Percentiles rank a stretch among this genome's conserved stretches.
phyloP scores from a whole-genome alignment of 441 rosid species.

The Gossypium lobatum region DNA sequence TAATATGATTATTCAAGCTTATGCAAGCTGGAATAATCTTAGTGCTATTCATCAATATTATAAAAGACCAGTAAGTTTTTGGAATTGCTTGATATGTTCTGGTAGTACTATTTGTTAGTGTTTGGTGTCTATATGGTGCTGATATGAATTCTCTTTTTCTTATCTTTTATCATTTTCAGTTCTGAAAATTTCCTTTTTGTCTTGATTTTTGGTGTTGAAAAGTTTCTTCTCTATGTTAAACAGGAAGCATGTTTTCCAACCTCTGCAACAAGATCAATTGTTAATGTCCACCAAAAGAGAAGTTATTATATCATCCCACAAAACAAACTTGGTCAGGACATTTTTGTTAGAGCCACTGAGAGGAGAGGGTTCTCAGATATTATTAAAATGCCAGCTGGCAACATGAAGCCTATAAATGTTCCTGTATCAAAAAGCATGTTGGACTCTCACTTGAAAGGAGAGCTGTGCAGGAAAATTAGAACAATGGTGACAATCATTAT shows the following conservation, averaged over 20 bases:
- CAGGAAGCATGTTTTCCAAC: conserved; percentile 56
- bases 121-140: background rate
- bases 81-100: conserved; percentile 6
- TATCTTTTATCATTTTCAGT: conserved; percentile 1
- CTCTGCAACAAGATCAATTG: conserved; percentile 48
- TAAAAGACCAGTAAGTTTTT: conserved; percentile 42
- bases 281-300: conserved; percentile 70
- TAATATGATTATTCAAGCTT: conserved; percentile 95
- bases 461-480: conserved; percentile 42
- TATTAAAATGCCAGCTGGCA: conserved; percentile 89
- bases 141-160: background rate
- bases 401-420: conserved; percentile 74
- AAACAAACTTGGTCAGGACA: conserved; percentile 95
- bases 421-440: conserved; percentile 83
- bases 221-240: conserved; percentile 10
- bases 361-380: conserved; percentile 49
- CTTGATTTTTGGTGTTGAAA: conserved; percentile 18
- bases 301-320: conserved; percentile 78
- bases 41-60: conserved; percentile 46
- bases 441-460: conserved; percentile 78
- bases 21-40: conserved; percentile 93
- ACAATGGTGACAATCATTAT: conserved; percentile 73
- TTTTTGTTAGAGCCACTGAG: conserved; percentile 74
- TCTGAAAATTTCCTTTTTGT: conserved; percentile 5
- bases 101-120: background rate